Base-by-base conservation (phyloP, 305 asterid species). In the Plantago coronopus region DNA sequence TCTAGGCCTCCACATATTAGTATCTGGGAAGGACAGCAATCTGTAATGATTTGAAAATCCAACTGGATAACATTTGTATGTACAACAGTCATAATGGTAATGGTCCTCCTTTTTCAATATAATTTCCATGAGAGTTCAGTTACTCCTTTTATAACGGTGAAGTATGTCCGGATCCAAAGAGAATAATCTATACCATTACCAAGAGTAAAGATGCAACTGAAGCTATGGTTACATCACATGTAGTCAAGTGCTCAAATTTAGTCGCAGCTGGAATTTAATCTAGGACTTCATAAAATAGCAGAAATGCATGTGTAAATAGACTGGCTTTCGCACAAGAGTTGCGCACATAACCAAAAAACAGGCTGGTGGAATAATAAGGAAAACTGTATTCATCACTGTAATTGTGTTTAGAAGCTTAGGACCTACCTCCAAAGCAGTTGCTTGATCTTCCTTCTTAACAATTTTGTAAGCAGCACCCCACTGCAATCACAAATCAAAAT, bases 391-490 rank as follows among this genome's bases (percentile, higher is more conserved):
- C 31, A 27, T 27, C 34, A n/a, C 34, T 27, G 1, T 27, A 40
- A 3, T 7, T 50, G 1, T 3, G 48, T 14, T 19, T 10, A 12
- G 13, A 22, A 40, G 49, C 17, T 17, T 16, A 70, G 34, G 55
- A 54, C 68, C 16, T 65, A 85, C 96, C 76, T 78, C 83, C 80
- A 89, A 69, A 47, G 98, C 98, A 50, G 72, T 69, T 42, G 72
- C 80, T 73, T 89, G 91, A 79, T 87, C 91, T 80, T 87, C 79
- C 79, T 80, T 78, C 63, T 62, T 59, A 31, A 68, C 68, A 61
- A 89, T 85, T 68, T 89, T 93, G 85, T 87, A 93, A 51, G 97
- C 97, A 51, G 86, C 91, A 57, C 97, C 97, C 96, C 98, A 89
- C 98, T 91, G 77, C 37, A 48, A 45, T 61, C 20, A 67, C 11